These are phyloP conservation scores for Oropetium thomaeum DNA, from an alignment of 176 grass and related monocot genomes.

Conservation along the genomic window DNA sequence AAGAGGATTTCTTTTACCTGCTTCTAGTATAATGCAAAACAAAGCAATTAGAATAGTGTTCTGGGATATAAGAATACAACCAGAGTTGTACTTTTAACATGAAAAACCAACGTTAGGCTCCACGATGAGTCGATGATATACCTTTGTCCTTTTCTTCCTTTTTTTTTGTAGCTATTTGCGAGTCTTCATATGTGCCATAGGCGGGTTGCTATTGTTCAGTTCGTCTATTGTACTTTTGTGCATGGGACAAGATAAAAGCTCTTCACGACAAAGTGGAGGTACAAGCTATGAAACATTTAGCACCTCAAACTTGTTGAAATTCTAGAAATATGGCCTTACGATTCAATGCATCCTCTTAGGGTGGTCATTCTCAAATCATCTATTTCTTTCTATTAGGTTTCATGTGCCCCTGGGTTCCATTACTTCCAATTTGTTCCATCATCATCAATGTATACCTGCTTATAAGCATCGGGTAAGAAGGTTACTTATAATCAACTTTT, in stretches of 20 bases:
- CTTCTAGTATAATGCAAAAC: slow-evolving; percentile 13
- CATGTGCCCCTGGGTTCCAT: slow-evolving; percentile 76
- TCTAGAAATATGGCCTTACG: not conserved
- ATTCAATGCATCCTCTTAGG: slow-evolving; percentile 28
- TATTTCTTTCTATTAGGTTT: slow-evolving; percentile 49
- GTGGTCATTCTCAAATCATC: not conserved
- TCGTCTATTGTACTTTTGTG: slow-evolving; percentile 38
- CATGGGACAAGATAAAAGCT: slow-evolving; percentile 48
- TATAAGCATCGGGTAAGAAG: slow-evolving; percentile 59
- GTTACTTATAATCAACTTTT: not conserved
- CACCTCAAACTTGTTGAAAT: not conserved
- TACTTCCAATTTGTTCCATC: slow-evolving; percentile 72
- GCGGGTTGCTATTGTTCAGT: slow-evolving; percentile 38
- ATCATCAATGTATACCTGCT: slow-evolving; percentile 73
- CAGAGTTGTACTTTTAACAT: not conserved
- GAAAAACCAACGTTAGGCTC: not conserved
- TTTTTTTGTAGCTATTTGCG: slow-evolving; percentile 38
- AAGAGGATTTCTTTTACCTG: not conserved
- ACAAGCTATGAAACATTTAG: not conserved
- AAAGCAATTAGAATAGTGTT: not conserved
- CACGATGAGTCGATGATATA: not conserved
- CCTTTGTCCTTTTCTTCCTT: slow-evolving; percentile 13
- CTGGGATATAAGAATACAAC: not conserved
- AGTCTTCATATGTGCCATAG: slow-evolving; percentile 29
- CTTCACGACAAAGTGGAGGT: slow-evolving; percentile 50